Conservation (phyloP, 2,329 filamentous ascomycete genomes). For the Coniochaeta sp. region DNA sequence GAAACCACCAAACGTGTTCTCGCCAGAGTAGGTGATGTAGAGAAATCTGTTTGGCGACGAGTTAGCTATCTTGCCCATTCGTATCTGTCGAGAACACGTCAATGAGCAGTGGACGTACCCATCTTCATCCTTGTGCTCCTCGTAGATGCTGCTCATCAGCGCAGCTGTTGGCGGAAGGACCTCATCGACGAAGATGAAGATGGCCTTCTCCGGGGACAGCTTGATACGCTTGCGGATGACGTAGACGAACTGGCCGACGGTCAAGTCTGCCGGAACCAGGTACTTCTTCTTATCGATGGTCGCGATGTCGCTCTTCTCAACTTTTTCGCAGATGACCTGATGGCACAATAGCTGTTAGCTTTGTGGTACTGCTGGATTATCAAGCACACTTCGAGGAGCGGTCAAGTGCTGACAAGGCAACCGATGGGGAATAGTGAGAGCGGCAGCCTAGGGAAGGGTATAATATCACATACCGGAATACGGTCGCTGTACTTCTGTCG, state of each 20-base stretch:
- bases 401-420: neutral
- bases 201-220: slow-evolving; percentile 98
- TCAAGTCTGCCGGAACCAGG: slow-evolving; percentile 92
- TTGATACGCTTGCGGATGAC: slow-evolving; percentile 99
- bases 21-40: slow-evolving; percentile 98
- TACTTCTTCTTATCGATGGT: slow-evolving; percentile 99
- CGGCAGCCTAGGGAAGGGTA: slow-evolving; percentile 3
- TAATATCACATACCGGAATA: slow-evolving; percentile 70
- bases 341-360: slow-evolving; percentile 12
- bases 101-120: slow-evolving; percentile 37
- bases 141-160: slow-evolving; percentile 98
- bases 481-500: slow-evolving; percentile 98
- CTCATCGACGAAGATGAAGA: slow-evolving; percentile 99
- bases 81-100: neutral
- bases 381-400: neutral
- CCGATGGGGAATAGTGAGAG: slow-evolving; percentile 1
- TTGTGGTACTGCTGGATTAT: neutral
- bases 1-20: slow-evolving; percentile 85
- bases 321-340: slow-evolving; percentile 98
- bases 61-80: slow-evolving; percentile 3
- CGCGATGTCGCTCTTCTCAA: slow-evolving; percentile 97
- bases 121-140: slow-evolving; percentile 90
- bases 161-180: slow-evolving; percentile 93
- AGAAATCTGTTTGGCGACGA: slow-evolving; percentile 60
- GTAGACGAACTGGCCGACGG: slow-evolving; percentile 97